Conservation (phyloP, 352 stramenopile species). For the Phytophthora kernoviae region DNA sequence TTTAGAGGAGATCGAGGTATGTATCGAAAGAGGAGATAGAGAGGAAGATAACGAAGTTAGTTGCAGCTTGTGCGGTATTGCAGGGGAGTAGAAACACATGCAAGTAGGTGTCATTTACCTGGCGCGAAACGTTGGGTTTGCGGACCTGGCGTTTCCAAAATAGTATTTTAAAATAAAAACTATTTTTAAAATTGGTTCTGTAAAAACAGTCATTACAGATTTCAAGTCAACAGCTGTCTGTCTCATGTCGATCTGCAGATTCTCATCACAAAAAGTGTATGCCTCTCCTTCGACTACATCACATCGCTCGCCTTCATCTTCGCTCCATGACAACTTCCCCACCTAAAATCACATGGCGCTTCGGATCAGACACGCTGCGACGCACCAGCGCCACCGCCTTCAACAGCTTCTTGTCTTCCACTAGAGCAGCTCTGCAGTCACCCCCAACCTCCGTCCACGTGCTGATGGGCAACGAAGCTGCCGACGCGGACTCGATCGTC, state of each 20-base stretch:
- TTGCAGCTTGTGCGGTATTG: not conserved
- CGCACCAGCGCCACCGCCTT: slow-evolving; percentile 16
- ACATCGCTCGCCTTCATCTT: not conserved
- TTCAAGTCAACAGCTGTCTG: no score
- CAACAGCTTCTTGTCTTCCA: slow-evolving; percentile 29
- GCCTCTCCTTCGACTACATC: not conserved
- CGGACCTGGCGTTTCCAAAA: not conserved
- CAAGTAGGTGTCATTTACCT: slow-evolving; percentile 6
- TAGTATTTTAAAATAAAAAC: no score
- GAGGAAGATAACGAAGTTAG: not conserved
- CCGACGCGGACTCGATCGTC: slow-evolving; percentile 85
- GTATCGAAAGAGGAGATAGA: slow-evolving; percentile 5
- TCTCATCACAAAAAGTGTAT: slow-evolving; percentile 12
- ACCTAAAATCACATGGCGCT: slow-evolving; percentile 8
- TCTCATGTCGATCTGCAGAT: no score
- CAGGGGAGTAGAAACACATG: slow-evolving; percentile 4
- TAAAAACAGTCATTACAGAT: no score
- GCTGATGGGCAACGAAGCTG: slow-evolving; percentile 80
- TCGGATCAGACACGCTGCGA: slow-evolving; percentile 9
- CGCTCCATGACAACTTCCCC: slow-evolving; percentile 13
- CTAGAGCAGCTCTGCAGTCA: slow-evolving; percentile 5
- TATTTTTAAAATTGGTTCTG: no score
- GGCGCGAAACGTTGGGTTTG: slow-evolving; percentile 11
- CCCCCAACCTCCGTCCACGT: slow-evolving; percentile 44
- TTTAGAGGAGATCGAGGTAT: slow-evolving; percentile 6